phyloP scores from a whole-genome alignment of 495 filamentous ascomycete genomes.

The Penicillium roqueforti region DNA sequence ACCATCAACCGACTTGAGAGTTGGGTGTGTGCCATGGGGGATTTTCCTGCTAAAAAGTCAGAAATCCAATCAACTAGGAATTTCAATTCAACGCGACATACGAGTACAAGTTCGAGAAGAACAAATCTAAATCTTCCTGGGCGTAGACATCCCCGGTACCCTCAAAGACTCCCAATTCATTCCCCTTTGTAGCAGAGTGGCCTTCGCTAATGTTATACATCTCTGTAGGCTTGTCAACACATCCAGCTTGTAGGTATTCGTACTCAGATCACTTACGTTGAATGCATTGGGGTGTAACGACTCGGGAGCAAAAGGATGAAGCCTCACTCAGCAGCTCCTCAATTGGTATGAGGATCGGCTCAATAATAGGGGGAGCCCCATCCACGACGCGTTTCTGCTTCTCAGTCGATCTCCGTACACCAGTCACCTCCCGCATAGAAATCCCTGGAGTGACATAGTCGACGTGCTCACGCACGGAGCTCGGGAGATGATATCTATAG shows the following conservation, averaged over 20 bases:
- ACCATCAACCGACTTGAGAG: conserved; percentile 42
- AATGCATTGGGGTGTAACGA: conserved; percentile 34
- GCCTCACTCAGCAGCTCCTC: conserved; percentile 15
- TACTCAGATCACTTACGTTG: conserved; percentile 10
- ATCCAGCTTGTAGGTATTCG: background rate
- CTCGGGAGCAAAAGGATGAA: conserved; percentile 22
- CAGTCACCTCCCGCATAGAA: conserved; percentile 24
- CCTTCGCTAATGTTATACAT: conserved; percentile 44
- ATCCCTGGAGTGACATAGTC: conserved; percentile 56
- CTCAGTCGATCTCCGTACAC: background rate
- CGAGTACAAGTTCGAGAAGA: conserved; percentile 44
- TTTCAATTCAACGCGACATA: conserved; percentile 6
- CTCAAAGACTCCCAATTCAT: conserved; percentile 46
- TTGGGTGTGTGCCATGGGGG: conserved; percentile 38
- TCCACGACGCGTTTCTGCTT: conserved; percentile 15
- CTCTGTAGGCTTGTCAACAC: conserved; percentile 16
- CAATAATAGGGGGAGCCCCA: conserved; percentile 19
- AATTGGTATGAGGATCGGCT: conserved; percentile 35
- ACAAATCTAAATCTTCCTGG: conserved; percentile 56
- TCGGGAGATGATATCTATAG: conserved; percentile 47
- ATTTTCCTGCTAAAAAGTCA: conserved; percentile 22
- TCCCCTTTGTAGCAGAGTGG: conserved; percentile 30
- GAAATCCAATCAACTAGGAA: background rate
- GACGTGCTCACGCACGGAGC: conserved; percentile 45
- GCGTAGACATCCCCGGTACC: conserved; percentile 40